Conservation (phyloP, 768 basidiomycete genomes). For the Mycena floridula region DNA sequence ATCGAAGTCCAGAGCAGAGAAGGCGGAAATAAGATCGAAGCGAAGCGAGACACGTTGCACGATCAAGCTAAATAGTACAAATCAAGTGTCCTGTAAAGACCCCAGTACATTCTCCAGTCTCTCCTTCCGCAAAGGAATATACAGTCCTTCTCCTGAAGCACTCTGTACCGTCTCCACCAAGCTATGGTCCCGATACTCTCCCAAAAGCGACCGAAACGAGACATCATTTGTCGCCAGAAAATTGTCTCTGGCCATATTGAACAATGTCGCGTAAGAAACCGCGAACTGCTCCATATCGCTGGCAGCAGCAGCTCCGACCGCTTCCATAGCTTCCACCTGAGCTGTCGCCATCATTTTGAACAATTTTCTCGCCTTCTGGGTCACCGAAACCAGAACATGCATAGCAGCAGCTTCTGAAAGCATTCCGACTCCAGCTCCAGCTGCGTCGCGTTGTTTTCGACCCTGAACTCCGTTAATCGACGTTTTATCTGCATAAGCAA, state of each 20-base stretch:
- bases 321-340: conserved; percentile 61
- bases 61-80: neutral
- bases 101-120: conserved; percentile 41
- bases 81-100: too few relatives aligned
- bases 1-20: too few relatives aligned
- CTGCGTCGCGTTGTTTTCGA: conserved; percentile 16
- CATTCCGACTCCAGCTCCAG: conserved; percentile 27
- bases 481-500: conserved; percentile 58
- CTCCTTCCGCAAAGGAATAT: conserved; percentile 85
- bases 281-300: conserved; percentile 49
- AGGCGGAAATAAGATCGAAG: neutral
- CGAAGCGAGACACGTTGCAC: neutral
- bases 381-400: conserved; percentile 84
- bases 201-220: conserved; percentile 71
- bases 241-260: conserved; percentile 67
- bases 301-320: conserved; percentile 16
- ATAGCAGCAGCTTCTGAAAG: conserved; percentile 74
- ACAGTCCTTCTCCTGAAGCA: conserved; percentile 57
- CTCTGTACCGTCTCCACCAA: conserved; percentile 56
- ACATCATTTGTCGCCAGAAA: conserved; percentile 90
- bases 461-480: conserved; percentile 47
- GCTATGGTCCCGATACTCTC: conserved; percentile 89
- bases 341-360: conserved; percentile 65
- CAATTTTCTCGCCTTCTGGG: conserved; percentile 78
- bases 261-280: conserved; percentile 61